Evolutionary conservation across 2,329 filamentous ascomycete species (phyloP).

Genomic region (Sporothrix mexicana): DNA sequence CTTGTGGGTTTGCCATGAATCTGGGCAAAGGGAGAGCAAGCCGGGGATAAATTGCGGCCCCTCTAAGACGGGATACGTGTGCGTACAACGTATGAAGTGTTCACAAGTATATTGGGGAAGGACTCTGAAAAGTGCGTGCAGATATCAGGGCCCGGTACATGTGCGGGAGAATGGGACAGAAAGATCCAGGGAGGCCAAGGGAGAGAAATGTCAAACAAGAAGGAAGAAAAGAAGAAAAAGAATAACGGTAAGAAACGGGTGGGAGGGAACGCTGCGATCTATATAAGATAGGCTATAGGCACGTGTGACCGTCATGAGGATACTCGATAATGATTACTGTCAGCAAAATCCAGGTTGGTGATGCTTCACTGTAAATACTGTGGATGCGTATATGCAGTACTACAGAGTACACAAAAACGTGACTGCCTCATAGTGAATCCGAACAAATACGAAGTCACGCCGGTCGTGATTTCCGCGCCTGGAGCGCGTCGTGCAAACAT

Average conservation of each 20-base stretch:
- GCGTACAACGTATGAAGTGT: too few species aligned
- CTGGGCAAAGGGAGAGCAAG: constrained; percentile 22
- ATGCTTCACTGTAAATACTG: background rate
- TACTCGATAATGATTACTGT: background rate
- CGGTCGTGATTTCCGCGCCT: constrained; percentile 23
- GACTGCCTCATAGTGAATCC: too few species aligned
- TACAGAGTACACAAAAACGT: too few species aligned
- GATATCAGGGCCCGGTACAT: background rate
- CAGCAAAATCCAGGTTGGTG: constrained; percentile 17
- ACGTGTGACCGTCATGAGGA: background rate
- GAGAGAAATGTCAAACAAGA: background rate
- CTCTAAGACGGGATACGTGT: constrained; percentile 6
- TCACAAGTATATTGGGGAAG: background rate
- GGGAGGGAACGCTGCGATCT: background rate
- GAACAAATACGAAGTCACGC: constrained; percentile 7
- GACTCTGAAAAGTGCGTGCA: background rate
- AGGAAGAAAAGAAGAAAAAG: background rate
- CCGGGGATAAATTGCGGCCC: constrained; percentile 30
- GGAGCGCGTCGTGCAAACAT: constrained; percentile 7
- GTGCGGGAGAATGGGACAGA: constrained; percentile 14
- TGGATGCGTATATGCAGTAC: too few species aligned
- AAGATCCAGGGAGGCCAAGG: background rate
- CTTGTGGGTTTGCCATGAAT: constrained; percentile 7
- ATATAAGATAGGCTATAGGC: constrained; percentile 8
- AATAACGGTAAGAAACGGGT: background rate